phyloP scores from a whole-genome alignment of 2,329 filamentous ascomycete genomes.

The Penicillium hordei region DNA sequence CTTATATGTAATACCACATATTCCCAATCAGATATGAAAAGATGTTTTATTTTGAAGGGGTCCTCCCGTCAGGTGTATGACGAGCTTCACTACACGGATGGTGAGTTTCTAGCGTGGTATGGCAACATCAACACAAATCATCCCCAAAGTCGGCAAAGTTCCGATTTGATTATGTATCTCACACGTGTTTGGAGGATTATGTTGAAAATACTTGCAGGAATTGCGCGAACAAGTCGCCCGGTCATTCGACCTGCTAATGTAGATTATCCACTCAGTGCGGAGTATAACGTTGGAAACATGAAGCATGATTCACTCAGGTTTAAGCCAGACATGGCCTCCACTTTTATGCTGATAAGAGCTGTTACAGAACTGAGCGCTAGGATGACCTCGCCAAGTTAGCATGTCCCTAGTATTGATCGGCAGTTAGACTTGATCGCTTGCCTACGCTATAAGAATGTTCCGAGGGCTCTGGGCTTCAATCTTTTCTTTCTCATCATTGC shows the following conservation, averaged over 20 bases:
- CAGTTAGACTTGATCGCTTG: not conserved
- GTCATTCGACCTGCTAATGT: slow-evolving; percentile 7
- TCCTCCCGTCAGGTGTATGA: slow-evolving; percentile 17
- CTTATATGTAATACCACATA: not conserved
- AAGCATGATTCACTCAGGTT: not conserved
- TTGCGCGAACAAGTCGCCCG: slow-evolving; percentile 12
- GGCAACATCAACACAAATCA: slow-evolving; percentile 4
- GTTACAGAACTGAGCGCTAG: not conserved
- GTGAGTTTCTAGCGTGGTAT: slow-evolving; percentile 6
- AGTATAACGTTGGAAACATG: not conserved
- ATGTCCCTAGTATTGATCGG: not conserved
- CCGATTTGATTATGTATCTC: not conserved
- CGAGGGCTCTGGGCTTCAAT: not conserved
- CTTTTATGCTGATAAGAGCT: not conserved
- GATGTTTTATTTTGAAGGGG: not conserved
- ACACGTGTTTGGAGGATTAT: not conserved
- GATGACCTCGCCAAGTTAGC: not conserved
- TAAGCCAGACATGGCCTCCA: not conserved
- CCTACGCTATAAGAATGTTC: slow-evolving; percentile 1
- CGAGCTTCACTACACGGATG: slow-evolving; percentile 14
- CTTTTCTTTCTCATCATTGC: not conserved
- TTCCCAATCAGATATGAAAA: not conserved
- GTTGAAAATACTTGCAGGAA: slow-evolving; percentile 12
- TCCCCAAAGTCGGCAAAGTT: not conserved
- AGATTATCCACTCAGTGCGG: not conserved